Conservation (phyloP, 2,329 filamentous ascomycete genomes). For the Paecilomyces sp. region DNA sequence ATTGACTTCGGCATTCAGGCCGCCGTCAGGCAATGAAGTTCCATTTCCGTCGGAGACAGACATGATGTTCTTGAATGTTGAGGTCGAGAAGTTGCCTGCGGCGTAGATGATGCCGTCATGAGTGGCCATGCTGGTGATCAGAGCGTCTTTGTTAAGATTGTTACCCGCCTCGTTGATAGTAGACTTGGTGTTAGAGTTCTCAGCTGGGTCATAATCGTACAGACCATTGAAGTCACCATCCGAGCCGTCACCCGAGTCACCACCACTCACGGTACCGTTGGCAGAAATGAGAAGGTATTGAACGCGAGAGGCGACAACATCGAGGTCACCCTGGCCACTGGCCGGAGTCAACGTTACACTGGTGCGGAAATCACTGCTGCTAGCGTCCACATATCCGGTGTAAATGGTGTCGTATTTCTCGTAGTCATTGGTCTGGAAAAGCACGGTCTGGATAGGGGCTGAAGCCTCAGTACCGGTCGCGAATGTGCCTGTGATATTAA, state of each 20-base stretch:
- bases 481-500: conserved; percentile 73
- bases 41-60: conserved; percentile 59
- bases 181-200: conserved; percentile 56
- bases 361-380: conserved; percentile 66
- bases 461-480: conserved; percentile 39
- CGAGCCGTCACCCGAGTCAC: conserved; percentile 29
- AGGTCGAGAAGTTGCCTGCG: conserved; percentile 74
- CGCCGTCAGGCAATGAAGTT: conserved; percentile 57
- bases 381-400: conserved; percentile 74
- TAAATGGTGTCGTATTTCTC: conserved; percentile 96
- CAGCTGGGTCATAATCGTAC: conserved; percentile 74
- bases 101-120: conserved; percentile 62
- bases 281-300: conserved; percentile 59
- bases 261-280: conserved; percentile 73
- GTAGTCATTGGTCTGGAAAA: conserved; percentile 89
- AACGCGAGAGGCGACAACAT: conserved; percentile 83
- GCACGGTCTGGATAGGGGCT: conserved; percentile 49
- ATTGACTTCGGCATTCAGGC: conserved; percentile 72
- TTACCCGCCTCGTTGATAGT: conserved; percentile 70
- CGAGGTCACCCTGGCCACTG: conserved; percentile 54
- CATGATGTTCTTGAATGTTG: conserved; percentile 66
- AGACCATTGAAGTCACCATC: conserved; percentile 80
- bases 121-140: conserved; percentile 61
- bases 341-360: conserved; percentile 69
- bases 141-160: conserved; percentile 59